A percentile compares a stretch with the other conserved stretches of the same genome.
Evolutionary conservation across 345 rosid species (phyloP).

Genomic region (Hibiscus syriacus): DNA sequence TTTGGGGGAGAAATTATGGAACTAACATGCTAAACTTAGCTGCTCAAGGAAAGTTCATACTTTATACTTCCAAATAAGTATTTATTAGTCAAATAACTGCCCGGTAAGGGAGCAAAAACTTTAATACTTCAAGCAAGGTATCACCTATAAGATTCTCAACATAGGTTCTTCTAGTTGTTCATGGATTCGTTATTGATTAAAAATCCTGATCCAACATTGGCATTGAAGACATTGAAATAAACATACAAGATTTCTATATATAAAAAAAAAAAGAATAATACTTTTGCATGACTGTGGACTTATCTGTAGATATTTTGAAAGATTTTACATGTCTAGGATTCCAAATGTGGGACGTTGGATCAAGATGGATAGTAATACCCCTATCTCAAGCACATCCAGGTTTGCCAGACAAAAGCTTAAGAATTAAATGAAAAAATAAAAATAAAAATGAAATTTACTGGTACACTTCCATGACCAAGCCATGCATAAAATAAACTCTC

Average conservation of each 20-base stretch:
- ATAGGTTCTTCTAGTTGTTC: background rate
- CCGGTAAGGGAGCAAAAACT: background rate
- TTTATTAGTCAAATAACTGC: background rate
- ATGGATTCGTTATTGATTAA: background rate
- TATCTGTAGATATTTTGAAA: background rate
- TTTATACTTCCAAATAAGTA: background rate
- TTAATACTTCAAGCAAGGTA: background rate
- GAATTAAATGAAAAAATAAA: background rate
- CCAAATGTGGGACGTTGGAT: background rate
- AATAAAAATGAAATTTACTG: slow-evolving; percentile 31
- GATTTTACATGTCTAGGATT: background rate
- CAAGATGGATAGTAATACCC: background rate
- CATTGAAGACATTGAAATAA: background rate
- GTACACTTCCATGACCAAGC: slow-evolving; percentile 58
- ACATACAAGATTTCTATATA: background rate
- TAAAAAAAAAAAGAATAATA: background rate
- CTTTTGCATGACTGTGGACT: background rate
- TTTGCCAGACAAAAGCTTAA: background rate
- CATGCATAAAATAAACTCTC: slow-evolving; percentile 58
- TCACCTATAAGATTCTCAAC: background rate
- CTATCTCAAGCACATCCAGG: slow-evolving; percentile 3
- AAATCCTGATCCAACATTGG: background rate
- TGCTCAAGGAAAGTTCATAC: background rate
- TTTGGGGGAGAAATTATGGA: no score
- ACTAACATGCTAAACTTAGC: background rate